A percentile compares a stretch with the other conserved stretches of the same genome.
These are phyloP conservation scores for Arthrinium phaeospermum DNA, from an alignment of 2,329 filamentous ascomycete species.

Conservation along the genomic window DNA sequence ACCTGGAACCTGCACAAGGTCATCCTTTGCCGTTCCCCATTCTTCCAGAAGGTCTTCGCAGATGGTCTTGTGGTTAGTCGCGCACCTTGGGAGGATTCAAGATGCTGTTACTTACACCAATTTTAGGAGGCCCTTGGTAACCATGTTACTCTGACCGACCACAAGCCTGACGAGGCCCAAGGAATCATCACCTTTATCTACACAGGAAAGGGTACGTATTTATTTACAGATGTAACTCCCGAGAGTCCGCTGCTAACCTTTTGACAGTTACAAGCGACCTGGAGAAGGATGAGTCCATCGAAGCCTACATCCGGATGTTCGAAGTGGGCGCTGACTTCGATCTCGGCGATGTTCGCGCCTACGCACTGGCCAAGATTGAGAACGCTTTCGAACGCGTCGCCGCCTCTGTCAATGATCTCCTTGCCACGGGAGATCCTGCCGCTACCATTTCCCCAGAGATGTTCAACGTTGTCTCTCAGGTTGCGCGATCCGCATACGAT, in stretches of 20 bases:
- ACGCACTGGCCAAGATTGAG: too few species aligned
- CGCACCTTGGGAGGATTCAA: not conserved
- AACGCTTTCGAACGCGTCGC: not conserved
- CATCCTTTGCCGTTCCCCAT: constrained; percentile 24
- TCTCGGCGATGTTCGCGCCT: not conserved
- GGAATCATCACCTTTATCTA: not conserved
- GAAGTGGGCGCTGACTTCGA: not conserved
- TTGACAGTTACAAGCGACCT: not conserved
- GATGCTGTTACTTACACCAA: not conserved
- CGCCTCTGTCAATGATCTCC: constrained; percentile 6
- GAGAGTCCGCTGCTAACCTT: not conserved
- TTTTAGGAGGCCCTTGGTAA: not conserved
- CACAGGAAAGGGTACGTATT: not conserved
- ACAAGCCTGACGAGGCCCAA: not conserved
- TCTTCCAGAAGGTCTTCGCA: constrained; percentile 21
- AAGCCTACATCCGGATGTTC: not conserved
- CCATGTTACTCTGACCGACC: not conserved
- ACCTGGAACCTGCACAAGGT: constrained; percentile 25
- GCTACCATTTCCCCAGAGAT: too few species aligned
- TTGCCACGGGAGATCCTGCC: too few species aligned
- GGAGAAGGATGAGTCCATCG: not conserved
- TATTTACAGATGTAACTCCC: too few species aligned
- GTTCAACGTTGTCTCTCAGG: too few species aligned
- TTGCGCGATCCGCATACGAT: not conserved
- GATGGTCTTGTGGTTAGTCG: constrained; percentile 9